Evolutionary conservation across 2,329 filamentous ascomycete genomes (phyloP).

Genomic region (Pestalotiopsis sp.): DNA sequence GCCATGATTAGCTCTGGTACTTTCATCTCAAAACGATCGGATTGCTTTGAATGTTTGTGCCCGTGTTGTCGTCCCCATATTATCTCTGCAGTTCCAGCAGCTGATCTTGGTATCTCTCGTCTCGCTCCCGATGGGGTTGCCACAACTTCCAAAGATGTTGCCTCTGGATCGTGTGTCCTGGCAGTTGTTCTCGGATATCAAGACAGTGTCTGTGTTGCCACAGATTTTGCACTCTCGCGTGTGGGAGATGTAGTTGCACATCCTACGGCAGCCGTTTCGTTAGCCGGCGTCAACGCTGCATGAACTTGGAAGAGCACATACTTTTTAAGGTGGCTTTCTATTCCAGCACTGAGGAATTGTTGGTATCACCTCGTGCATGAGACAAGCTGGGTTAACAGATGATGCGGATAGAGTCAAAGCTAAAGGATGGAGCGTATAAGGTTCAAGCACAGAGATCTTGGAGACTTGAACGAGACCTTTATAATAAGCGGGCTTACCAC

Average conservation of each 20-base stretch:
- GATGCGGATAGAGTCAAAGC: background rate
- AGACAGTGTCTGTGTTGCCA: slow-evolving; percentile 38
- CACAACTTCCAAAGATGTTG: slow-evolving; percentile 42
- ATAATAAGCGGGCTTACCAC: background rate
- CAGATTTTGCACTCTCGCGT: slow-evolving; percentile 39
- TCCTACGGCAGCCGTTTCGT: slow-evolving; percentile 21
- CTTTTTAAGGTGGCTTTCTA: background rate
- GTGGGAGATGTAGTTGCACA: slow-evolving; percentile 44
- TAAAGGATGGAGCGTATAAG: background rate
- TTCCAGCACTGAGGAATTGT: background rate
- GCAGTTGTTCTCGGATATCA: slow-evolving; percentile 43
- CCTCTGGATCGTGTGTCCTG: slow-evolving; percentile 28
- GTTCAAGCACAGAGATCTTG: background rate
- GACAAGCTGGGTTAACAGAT: background rate
- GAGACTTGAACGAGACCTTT: background rate
- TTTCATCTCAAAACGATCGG: background rate
- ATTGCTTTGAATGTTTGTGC: slow-evolving; percentile 13
- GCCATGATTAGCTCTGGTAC: background rate
- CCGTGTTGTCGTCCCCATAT: slow-evolving; percentile 20
- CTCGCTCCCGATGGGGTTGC: slow-evolving; percentile 32
- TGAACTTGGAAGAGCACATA: background rate
- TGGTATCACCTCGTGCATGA: background rate
- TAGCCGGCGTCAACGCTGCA: background rate
- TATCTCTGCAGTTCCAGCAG: slow-evolving; percentile 43
- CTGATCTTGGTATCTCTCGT: slow-evolving; percentile 32